Percentiles rank a stretch among this genome's conserved stretches.
Evolutionary conservation across 176 grass and related monocot species (phyloP).

Genomic region (Oryza nivara): DNA sequence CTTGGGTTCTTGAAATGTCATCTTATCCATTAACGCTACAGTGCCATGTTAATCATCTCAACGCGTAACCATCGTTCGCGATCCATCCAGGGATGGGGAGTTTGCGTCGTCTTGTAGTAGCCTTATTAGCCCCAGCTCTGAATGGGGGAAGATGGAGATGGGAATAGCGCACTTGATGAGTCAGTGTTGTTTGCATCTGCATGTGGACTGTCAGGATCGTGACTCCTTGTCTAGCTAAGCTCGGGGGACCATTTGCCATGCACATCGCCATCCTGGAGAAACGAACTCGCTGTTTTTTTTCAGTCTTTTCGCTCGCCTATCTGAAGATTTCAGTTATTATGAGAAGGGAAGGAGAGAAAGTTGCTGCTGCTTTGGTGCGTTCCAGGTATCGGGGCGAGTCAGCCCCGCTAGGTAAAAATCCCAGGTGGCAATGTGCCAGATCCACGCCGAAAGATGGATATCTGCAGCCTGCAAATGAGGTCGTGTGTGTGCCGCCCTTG

Average conservation of each 20-base stretch:
- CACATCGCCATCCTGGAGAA: slow-evolving; percentile 28
- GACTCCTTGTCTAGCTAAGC: not conserved
- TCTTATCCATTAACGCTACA: not conserved
- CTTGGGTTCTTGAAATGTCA: not conserved
- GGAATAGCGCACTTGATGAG: slow-evolving; percentile 30
- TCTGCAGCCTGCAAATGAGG: not conserved
- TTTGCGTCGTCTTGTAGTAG: not conserved
- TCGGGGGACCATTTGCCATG: slow-evolving; percentile 6
- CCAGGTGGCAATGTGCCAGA: slow-evolving; percentile 29
- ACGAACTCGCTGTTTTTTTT: not conserved
- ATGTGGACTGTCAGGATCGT: slow-evolving; percentile 31
- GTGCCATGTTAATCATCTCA: not conserved
- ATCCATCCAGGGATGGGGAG: not conserved
- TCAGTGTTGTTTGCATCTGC: slow-evolving; percentile 31
- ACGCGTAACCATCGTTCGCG: not conserved
- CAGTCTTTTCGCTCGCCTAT: not conserved
- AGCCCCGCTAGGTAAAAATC: not conserved
- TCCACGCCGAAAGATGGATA: not conserved
- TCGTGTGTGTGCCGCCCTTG: no score
- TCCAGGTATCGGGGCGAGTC: slow-evolving; percentile 8
- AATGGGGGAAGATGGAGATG: slow-evolving; percentile 13
- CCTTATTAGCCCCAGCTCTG: not conserved
- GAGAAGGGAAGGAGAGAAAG: not conserved
- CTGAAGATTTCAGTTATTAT: not conserved
- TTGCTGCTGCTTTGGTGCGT: not conserved